Evolutionary conservation across 2,329 filamentous ascomycete genomes (phyloP).

Genomic region (Fusarium albosuccineum): DNA sequence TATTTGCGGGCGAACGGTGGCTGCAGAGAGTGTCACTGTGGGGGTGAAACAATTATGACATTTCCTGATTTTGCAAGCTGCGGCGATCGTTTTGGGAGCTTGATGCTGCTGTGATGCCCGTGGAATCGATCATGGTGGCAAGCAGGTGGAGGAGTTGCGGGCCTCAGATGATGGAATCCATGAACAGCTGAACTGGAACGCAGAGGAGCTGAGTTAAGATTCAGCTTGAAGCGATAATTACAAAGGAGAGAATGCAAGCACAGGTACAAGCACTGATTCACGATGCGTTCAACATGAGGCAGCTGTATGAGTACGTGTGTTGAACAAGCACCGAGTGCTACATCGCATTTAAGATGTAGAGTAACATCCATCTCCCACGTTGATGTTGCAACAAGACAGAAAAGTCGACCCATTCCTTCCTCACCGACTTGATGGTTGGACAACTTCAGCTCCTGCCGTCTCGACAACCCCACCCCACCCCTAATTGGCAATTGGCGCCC

Average conservation of each 20-base stretch:
- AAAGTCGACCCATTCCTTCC: constrained; percentile 11
- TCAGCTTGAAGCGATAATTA: constrained; percentile 2
- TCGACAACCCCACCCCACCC: constrained; percentile 24
- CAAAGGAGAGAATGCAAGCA: constrained; percentile 2
- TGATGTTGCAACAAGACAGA: not conserved
- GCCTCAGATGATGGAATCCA: constrained; percentile 16
- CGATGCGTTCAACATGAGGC: no score
- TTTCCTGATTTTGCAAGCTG: constrained; percentile 1
- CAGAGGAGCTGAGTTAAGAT: not conserved
- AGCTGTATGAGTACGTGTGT: not conserved
- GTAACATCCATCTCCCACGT: not conserved
- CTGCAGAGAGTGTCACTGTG: constrained; percentile 9
- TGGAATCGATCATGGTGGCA: not conserved
- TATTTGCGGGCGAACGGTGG: not conserved
- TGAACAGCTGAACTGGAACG: constrained; percentile 30
- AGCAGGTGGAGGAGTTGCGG: constrained; percentile 2
- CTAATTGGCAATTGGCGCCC: not conserved
- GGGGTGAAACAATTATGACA: not conserved
- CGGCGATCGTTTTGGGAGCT: not conserved
- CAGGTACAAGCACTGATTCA: not conserved
- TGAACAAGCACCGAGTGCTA: not conserved
- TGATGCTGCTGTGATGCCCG: not conserved
- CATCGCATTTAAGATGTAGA: no score
- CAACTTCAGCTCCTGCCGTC: constrained; percentile 30
- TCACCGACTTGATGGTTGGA: constrained; percentile 6